These are phyloP conservation scores for Tylopilus subfusipes DNA, from an alignment of 768 basidiomycete species.

Conservation along the genomic window DNA sequence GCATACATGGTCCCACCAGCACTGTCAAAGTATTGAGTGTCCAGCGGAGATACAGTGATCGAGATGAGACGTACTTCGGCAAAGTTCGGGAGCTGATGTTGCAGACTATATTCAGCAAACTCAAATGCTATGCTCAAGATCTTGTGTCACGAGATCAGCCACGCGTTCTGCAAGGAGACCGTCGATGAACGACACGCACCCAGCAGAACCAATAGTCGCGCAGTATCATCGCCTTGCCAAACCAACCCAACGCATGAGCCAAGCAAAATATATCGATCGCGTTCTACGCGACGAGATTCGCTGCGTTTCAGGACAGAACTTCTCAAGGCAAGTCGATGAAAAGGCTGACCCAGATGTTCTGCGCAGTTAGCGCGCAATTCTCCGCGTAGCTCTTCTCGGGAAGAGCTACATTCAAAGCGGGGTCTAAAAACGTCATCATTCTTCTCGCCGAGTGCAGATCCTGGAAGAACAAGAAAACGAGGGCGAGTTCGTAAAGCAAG, in stretches of 20 bases:
- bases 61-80: slow-evolving; percentile 57
- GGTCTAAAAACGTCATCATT: slow-evolving; percentile 80
- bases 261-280: slow-evolving; percentile 85
- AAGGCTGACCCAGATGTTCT: slow-evolving; percentile 61
- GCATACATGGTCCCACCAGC: slow-evolving; percentile 92
- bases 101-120: slow-evolving; percentile 82
- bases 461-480: slow-evolving; percentile 86
- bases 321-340: neutral
- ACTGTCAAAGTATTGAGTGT: slow-evolving; percentile 41
- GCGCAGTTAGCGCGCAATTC: slow-evolving; percentile 61
- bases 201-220: slow-evolving; percentile 95
- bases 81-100: slow-evolving; percentile 87
- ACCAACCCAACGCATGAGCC: slow-evolving; percentile 85
- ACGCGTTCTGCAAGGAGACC: neutral
- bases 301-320: neutral
- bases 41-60: slow-evolving; percentile 16
- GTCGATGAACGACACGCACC: slow-evolving; percentile 42
- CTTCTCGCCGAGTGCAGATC: slow-evolving; percentile 70
- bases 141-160: slow-evolving; percentile 36
- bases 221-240: slow-evolving; percentile 85
- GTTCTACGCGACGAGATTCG: slow-evolving; percentile 41
- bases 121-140: slow-evolving; percentile 87
- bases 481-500: slow-evolving; percentile 74
- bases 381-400: slow-evolving; percentile 88
- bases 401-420: slow-evolving; percentile 63